Evolutionary conservation across 441 rosid species (phyloP).

Genomic region (Croton laevigatus): DNA sequence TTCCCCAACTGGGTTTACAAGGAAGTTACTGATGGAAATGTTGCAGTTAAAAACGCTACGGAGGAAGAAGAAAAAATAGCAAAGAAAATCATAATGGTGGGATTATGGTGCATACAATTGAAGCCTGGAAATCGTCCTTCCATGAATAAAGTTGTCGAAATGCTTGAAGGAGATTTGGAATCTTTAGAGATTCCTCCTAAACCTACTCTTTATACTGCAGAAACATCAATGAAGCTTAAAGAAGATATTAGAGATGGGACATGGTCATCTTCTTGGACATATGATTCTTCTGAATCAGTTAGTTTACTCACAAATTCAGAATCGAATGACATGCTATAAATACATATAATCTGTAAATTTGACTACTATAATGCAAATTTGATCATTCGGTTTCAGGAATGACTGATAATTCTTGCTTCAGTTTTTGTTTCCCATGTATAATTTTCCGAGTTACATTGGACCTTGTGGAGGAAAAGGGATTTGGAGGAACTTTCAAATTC

Average conservation of each 20-base stretch:
- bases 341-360: too few species aligned
- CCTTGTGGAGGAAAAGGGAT: conserved; percentile 27
- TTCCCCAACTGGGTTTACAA: conserved; percentile 15
- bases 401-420: conserved; percentile 8
- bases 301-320: conserved; percentile 14
- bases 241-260: conserved; percentile 14
- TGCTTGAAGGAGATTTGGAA: conserved; percentile 14
- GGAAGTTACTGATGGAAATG: background rate
- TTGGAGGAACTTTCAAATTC: conserved; percentile 22
- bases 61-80: conserved; percentile 3
- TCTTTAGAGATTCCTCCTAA: conserved; percentile 10
- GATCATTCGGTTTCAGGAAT: conserved; percentile 19
- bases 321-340: background rate
- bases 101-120: conserved; percentile 17
- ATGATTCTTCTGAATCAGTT: conserved; percentile 13
- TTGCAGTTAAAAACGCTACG: conserved; percentile 1
- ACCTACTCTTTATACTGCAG: conserved; percentile 8
- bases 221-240: background rate
- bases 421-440: background rate
- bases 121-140: conserved; percentile 16
- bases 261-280: conserved; percentile 18
- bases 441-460: background rate
- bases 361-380: background rate
- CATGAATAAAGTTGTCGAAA: conserved; percentile 12
- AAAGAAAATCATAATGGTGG: conserved; percentile 15